Conservation (phyloP, 768 basidiomycete species). For the Coprinopsis sp. region DNA sequence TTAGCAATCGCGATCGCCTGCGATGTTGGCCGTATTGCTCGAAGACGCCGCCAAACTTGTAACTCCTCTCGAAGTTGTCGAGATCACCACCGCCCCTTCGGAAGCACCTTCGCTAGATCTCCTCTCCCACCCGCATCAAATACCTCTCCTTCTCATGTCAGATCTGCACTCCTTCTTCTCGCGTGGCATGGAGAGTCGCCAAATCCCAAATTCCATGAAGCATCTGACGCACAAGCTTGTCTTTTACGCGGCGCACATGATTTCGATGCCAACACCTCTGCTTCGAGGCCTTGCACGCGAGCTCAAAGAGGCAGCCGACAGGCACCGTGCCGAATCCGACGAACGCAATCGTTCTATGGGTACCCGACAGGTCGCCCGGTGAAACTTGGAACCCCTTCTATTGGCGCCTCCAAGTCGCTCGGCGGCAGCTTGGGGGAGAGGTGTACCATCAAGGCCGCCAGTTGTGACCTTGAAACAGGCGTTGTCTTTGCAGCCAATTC, state of each 20-base stretch:
- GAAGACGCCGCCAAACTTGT: conserved; percentile 51
- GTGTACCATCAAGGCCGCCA: no score
- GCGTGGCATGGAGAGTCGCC: not conserved
- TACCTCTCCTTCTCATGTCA: conserved; percentile 46
- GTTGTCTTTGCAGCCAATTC: no score
- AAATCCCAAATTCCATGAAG: conserved; percentile 14
- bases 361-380: no score
- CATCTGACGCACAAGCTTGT: conserved; percentile 56
- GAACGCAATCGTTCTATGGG: not conserved
- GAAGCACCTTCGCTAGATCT: conserved; percentile 16
- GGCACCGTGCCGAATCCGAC: not conserved
- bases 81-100: conserved; percentile 1
- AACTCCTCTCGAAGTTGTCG: conserved; percentile 40
- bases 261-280: conserved; percentile 41
- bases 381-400: no score
- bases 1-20: conserved; percentile 34
- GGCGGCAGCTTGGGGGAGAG: no score
- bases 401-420: no score
- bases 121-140: conserved; percentile 35
- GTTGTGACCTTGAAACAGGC: no score
- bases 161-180: conserved; percentile 47
- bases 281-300: conserved; percentile 43
- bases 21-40: conserved; percentile 49
- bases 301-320: not conserved
- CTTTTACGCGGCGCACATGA: conserved; percentile 65